Conservation (phyloP, 2,329 filamentous ascomycete genomes). For the Aspergillus nomiae region DNA sequence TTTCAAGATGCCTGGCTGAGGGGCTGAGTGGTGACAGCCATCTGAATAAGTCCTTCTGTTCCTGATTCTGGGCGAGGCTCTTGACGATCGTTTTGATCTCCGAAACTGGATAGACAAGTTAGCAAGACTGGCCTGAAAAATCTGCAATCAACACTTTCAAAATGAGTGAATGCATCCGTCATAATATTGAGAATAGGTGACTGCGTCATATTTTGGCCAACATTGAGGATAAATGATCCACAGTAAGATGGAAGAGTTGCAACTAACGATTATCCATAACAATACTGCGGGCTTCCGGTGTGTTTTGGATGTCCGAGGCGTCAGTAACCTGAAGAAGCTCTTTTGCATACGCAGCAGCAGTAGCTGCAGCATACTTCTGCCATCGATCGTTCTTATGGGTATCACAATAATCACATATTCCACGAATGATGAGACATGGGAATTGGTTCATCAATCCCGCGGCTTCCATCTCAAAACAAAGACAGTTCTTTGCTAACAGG, state of each 20-base stretch:
- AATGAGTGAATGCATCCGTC: too few relatives aligned
- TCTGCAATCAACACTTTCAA: too few relatives aligned
- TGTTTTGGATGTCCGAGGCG: not conserved
- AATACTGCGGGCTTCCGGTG: not conserved
- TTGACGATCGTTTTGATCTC: not conserved
- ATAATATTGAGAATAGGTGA: too few relatives aligned
- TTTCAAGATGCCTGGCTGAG: not conserved
- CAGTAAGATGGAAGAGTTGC: not conserved
- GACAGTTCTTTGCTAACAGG: not conserved
- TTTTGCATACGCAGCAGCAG: slow-evolving; percentile 5
- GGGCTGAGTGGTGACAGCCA: slow-evolving; percentile 2
- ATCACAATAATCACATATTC: slow-evolving; percentile 11
- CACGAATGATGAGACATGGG: slow-evolving; percentile 5
- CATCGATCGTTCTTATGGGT: slow-evolving; percentile 9
- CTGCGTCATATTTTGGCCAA: too few relatives aligned
- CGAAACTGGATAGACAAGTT: not conserved
- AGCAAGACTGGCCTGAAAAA: not conserved
- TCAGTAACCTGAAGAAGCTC: slow-evolving; percentile 1
- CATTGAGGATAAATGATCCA: too few relatives aligned
- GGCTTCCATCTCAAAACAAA: slow-evolving; percentile 11
- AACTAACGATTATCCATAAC: not conserved
- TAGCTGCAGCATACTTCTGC: slow-evolving; percentile 7
- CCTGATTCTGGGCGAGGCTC: not conserved
- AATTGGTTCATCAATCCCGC: slow-evolving; percentile 8
- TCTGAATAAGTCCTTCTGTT: not conserved